These are phyloP conservation scores for Yarrowia sp. DNA, from an alignment of 805 yeast genomes.

Conservation along the genomic window DNA sequence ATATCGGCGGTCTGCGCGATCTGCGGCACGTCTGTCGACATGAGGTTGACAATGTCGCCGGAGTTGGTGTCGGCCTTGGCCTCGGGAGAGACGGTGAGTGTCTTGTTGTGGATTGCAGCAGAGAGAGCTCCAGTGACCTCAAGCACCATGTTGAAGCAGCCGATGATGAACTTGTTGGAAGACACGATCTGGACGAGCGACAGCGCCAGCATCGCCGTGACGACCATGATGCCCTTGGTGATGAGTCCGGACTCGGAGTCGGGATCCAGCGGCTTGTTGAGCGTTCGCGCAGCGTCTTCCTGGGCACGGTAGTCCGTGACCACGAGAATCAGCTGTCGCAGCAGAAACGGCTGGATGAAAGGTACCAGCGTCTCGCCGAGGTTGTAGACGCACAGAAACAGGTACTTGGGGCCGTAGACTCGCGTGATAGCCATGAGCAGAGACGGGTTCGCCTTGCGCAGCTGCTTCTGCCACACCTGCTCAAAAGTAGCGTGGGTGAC, in stretches of 20 bases:
- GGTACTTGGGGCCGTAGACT: slow-evolving; percentile 45
- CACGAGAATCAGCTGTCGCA: slow-evolving; percentile 44
- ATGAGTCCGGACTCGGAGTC: slow-evolving; percentile 48
- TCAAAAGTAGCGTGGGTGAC: slow-evolving; percentile 27
- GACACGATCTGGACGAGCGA: slow-evolving; percentile 76
- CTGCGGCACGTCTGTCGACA: slow-evolving; percentile 92
- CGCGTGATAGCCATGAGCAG: slow-evolving; percentile 33
- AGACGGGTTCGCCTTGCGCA: slow-evolving; percentile 30
- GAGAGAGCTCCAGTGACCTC: slow-evolving; percentile 56
- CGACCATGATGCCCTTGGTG: slow-evolving; percentile 72
- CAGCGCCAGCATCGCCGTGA: slow-evolving; percentile 68
- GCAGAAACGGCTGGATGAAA: slow-evolving; percentile 45
- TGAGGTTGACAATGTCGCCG: slow-evolving; percentile 90
- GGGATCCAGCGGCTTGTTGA: not conserved
- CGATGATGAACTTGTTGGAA: slow-evolving; percentile 75
- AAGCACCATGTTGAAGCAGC: slow-evolving; percentile 74
- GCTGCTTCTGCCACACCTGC: slow-evolving; percentile 32
- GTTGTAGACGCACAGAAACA: slow-evolving; percentile 47
- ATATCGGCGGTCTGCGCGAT: slow-evolving; percentile 78
- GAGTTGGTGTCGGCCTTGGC: slow-evolving; percentile 66
- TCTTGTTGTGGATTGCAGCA: slow-evolving; percentile 66
- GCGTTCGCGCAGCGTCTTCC: slow-evolving; percentile 1
- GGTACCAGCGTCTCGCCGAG: slow-evolving; percentile 46
- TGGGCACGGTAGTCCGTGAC: slow-evolving; percentile 49
- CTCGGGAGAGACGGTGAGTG: slow-evolving; percentile 64